Percentiles rank a stretch among this genome's conserved stretches.
These are phyloP conservation scores for Geopyxis carbonaria DNA, from an alignment of 495 filamentous ascomycete species.

Conservation along the genomic window DNA sequence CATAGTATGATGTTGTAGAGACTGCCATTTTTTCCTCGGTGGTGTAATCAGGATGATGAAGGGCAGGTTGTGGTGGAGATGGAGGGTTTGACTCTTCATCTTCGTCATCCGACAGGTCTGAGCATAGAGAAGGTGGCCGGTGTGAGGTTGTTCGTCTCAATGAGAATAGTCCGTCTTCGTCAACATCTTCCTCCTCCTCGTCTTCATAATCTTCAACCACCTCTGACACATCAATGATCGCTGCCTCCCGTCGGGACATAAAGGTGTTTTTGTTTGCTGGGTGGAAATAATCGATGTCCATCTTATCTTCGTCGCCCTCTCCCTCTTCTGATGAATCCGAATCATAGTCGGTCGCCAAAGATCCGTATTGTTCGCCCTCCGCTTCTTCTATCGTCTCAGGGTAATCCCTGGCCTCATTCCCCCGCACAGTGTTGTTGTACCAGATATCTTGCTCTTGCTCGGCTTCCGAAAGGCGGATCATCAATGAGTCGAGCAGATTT, in stretches of 20 bases:
- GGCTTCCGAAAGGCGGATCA: conserved; percentile 87
- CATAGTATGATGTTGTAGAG: conserved; percentile 11
- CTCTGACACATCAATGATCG: conserved; percentile 17
- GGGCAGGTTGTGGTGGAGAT: conserved; percentile 38
- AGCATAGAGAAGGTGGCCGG: conserved; percentile 44
- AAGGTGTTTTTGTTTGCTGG: conserved; percentile 7
- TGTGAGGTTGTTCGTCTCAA: conserved; percentile 59
- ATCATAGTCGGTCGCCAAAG: conserved; percentile 35
- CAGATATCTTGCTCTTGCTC: conserved; percentile 91
- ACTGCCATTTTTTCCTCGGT: conserved; percentile 43
- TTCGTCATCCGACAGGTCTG: conserved; percentile 48
- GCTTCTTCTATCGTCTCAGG: conserved; percentile 62
- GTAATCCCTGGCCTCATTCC: conserved; percentile 69
- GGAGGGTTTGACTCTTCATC: conserved; percentile 64
- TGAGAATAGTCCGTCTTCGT: conserved; percentile 44
- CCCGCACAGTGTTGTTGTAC: conserved; percentile 90
- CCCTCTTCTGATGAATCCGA: conserved; percentile 28
- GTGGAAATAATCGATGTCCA: conserved; percentile 15
- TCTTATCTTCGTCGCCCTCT: conserved; percentile 28
- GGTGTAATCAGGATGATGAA: conserved; percentile 47
- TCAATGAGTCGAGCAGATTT: conserved; percentile 90
- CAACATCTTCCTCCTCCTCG: conserved; percentile 51
- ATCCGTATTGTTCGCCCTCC: conserved; percentile 52
- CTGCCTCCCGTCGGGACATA: neutral
- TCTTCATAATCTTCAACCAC: conserved; percentile 48